These are phyloP conservation scores for Domatiomyces globalis DNA, from an alignment of 2,329 filamentous ascomycete species.

Conservation along the genomic window DNA sequence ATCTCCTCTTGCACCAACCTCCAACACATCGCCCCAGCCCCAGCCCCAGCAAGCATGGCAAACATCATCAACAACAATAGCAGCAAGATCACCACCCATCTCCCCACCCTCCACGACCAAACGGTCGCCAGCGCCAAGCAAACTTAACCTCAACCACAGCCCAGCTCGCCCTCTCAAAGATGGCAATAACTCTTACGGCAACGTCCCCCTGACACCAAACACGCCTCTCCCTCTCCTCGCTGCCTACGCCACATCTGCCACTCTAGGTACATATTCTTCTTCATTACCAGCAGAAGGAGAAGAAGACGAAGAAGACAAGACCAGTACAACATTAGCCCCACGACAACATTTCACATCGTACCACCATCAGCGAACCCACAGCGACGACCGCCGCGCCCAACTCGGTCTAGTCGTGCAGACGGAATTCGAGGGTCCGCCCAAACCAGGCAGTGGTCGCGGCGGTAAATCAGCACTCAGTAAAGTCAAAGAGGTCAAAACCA, in stretches of 20 bases:
- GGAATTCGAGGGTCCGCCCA: constrained; percentile 9
- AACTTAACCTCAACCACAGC: neutral
- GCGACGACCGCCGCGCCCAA: neutral
- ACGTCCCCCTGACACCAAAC: neutral
- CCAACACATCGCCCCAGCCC: neutral
- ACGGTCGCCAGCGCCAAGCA: neutral
- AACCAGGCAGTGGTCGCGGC: too few relatives aligned
- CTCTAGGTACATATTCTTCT: neutral
- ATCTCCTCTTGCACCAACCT: neutral
- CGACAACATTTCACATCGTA: neutral
- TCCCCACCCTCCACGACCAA: neutral
- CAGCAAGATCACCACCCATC: too few relatives aligned
- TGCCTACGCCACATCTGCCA: neutral
- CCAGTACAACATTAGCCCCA: neutral
- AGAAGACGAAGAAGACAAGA: neutral
- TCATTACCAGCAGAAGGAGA: neutral
- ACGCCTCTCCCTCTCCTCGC: neutral
- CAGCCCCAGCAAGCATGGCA: neutral
- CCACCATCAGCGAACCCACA: neutral
- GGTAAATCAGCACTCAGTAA: neutral
- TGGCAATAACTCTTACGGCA: neutral
- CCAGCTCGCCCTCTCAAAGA: neutral
- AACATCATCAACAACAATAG: too few relatives aligned
- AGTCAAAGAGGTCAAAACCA: neutral
- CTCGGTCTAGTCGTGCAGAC: constrained; percentile 8